Evolutionary conservation across 2,329 filamentous ascomycete species (phyloP).

Genomic region (Scedosporium aurantiacum): DNA sequence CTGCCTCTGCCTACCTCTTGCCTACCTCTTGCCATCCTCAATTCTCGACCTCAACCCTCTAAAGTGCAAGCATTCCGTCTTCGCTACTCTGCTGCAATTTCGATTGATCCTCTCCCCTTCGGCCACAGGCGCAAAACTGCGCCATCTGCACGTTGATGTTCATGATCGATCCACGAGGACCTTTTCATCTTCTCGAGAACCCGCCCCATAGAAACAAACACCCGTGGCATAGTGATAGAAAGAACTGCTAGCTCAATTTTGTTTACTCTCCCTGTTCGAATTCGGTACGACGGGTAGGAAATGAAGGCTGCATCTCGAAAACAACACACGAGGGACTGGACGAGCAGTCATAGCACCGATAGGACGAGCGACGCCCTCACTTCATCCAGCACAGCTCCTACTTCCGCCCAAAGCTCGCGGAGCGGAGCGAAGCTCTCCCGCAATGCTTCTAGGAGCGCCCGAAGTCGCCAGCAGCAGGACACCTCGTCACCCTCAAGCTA

Average conservation of each 20-base stretch:
- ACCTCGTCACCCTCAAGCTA: constrained; percentile 24
- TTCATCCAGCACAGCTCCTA: neutral
- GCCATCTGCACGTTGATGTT: neutral
- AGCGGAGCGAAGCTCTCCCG: neutral
- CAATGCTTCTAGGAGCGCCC: neutral
- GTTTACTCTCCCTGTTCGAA: neutral
- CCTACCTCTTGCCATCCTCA: neutral
- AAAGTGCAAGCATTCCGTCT: neutral
- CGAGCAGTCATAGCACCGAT: neutral
- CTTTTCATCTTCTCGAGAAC: no score
- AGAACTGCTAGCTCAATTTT: neutral
- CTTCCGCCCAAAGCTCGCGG: neutral
- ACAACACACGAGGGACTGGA: neutral
- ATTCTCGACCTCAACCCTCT: neutral
- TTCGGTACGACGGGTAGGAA: neutral
- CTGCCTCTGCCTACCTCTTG: neutral
- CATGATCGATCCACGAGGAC: no score
- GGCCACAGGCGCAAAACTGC: neutral
- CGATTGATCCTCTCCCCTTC: neutral
- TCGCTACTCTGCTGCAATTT: neutral
- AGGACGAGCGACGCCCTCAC: neutral
- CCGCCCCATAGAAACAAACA: no score
- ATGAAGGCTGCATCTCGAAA: neutral
- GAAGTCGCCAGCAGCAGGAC: neutral
- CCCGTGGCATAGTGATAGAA: neutral